phyloP scores from a whole-genome alignment of 2,329 filamentous ascomycete genomes.

The Aspergillus ustus region DNA sequence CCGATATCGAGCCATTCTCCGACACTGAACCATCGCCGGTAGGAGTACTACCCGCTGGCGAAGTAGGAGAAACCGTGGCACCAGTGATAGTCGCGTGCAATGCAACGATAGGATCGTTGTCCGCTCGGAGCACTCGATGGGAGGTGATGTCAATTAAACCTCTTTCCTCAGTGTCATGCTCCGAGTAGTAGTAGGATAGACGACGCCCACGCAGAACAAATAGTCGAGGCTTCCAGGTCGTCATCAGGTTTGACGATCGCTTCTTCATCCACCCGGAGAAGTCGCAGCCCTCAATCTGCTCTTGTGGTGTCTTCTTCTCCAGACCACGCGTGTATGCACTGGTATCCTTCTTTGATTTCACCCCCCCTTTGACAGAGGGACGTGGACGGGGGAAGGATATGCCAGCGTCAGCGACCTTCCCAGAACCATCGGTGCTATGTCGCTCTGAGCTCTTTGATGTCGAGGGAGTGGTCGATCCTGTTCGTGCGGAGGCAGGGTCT shows the following conservation, averaged over 20 bases:
- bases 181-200: slow-evolving; percentile 94
- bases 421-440: slow-evolving; percentile 69
- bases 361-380: slow-evolving; percentile 49
- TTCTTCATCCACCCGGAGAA: slow-evolving; percentile 99
- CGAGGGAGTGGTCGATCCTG: slow-evolving; percentile 72
- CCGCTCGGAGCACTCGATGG: slow-evolving; percentile 92
- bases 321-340: slow-evolving; percentile 91
- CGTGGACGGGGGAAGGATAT: slow-evolving; percentile 58
- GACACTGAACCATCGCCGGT: slow-evolving; percentile 44
- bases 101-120: slow-evolving; percentile 86
- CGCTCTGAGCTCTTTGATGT: slow-evolving; percentile 76
- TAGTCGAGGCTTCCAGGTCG: slow-evolving; percentile 95
- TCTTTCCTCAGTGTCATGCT: slow-evolving; percentile 89
- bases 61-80: slow-evolving; percentile 71
- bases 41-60: slow-evolving; percentile 46
- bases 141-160: slow-evolving; percentile 97
- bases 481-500: slow-evolving; percentile 70
- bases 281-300: slow-evolving; percentile 84
- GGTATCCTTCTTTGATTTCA: slow-evolving; percentile 88
- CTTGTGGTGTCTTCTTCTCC: slow-evolving; percentile 76
- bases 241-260: slow-evolving; percentile 93
- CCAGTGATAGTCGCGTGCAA: slow-evolving; percentile 91
- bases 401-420: slow-evolving; percentile 53
- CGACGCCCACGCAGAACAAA: slow-evolving; percentile 92
- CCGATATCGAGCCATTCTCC: slow-evolving; percentile 34